A percentile compares a stretch with the other conserved stretches of the same genome.
Evolutionary conservation across 2,329 filamentous ascomycete species (phyloP).

Genomic region (Sporothrix schenckii): DNA sequence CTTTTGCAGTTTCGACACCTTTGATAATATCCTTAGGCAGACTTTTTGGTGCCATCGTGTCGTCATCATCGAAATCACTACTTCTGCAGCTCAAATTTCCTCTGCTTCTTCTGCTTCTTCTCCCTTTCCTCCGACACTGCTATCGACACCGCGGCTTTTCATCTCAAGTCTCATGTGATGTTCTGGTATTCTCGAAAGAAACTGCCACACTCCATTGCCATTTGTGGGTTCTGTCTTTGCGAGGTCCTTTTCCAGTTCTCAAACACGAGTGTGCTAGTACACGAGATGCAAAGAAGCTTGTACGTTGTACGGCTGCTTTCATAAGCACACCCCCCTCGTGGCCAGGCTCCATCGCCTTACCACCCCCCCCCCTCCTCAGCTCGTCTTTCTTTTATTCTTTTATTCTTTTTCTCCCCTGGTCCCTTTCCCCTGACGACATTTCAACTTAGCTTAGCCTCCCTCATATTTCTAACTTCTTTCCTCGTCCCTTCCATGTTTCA

Average conservation of each 20-base stretch:
- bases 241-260: not conserved
- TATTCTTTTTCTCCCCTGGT: not conserved
- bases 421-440: conserved; percentile 15
- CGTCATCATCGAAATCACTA: conserved; percentile 20
- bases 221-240: not conserved
- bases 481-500: not conserved
- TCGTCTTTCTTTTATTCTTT: conserved; percentile 4
- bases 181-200: not conserved
- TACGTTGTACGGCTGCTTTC: not conserved
- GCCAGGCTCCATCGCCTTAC: conserved; percentile 4
- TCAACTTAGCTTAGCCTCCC: not conserved
- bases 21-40: conserved; percentile 34
- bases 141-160: conserved; percentile 9
- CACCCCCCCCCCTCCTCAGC: not conserved
- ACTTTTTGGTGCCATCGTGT: conserved; percentile 21
- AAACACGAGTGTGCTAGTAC: not conserved
- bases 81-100: conserved; percentile 5
- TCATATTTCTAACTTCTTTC: conserved; percentile 3
- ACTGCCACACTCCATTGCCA: not conserved
- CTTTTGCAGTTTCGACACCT: conserved; percentile 1
- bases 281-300: not conserved
- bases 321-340: conserved; percentile 22
- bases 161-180: conserved; percentile 15
- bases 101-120: not conserved
- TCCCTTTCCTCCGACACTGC: not conserved